Evolutionary conservation across 2,329 filamentous ascomycete genomes (phyloP).

Genomic region (Xylariaceae sp.): DNA sequence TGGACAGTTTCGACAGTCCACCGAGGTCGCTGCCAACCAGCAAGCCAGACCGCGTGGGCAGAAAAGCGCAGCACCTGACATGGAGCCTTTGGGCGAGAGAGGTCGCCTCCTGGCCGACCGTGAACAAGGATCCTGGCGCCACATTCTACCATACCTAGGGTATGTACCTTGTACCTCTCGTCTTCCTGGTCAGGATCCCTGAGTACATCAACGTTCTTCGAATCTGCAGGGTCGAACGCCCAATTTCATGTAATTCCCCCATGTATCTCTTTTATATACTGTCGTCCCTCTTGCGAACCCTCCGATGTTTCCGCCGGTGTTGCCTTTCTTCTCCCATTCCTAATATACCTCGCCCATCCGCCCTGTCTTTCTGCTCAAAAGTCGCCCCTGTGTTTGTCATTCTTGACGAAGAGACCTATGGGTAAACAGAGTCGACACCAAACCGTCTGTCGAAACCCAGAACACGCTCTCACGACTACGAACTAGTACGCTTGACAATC

Average conservation of each 20-base stretch:
- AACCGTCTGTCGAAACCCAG: too few species aligned
- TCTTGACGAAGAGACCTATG: too few species aligned
- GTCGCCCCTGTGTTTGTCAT: background rate
- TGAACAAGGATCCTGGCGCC: slow-evolving; percentile 31
- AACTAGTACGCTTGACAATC: too few species aligned
- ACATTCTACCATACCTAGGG: slow-evolving; percentile 23
- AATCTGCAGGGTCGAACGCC: slow-evolving; percentile 17
- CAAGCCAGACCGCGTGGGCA: slow-evolving; percentile 29
- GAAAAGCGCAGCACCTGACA: too few species aligned
- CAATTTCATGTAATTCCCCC: slow-evolving; percentile 19
- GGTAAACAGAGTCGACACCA: too few species aligned
- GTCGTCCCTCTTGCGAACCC: slow-evolving; percentile 16
- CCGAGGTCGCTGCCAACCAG: slow-evolving; percentile 24
- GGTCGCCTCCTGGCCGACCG: slow-evolving; percentile 13
- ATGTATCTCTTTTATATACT: slow-evolving; percentile 26
- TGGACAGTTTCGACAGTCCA: slow-evolving; percentile 15
- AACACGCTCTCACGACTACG: too few species aligned
- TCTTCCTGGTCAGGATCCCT: slow-evolving; percentile 16
- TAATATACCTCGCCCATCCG: too few species aligned
- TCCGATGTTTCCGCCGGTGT: slow-evolving; percentile 19
- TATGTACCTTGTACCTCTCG: slow-evolving; percentile 16
- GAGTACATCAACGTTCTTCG: slow-evolving; percentile 20
- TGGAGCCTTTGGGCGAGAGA: too few species aligned
- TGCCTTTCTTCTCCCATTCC: slow-evolving; percentile 13
- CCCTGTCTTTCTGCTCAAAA: slow-evolving; percentile 4